A percentile compares a stretch with the other conserved stretches of the same genome.
Conservation (phyloP, 129 eudicot genomes). For the Smallanthus sonchifolius region DNA sequence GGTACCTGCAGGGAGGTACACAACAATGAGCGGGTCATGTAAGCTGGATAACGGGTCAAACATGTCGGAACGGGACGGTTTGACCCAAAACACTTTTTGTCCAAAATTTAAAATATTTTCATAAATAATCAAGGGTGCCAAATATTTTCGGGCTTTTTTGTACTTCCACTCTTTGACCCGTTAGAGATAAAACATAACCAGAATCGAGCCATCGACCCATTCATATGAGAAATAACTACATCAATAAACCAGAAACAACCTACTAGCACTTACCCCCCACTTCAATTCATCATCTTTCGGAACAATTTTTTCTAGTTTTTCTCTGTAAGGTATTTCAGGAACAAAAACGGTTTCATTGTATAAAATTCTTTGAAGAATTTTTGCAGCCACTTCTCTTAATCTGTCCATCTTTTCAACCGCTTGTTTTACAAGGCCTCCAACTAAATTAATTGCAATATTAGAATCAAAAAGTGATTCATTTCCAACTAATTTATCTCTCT, state of each 20-base stretch:
- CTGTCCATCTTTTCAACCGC: conserved; percentile 98
- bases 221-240: background rate
- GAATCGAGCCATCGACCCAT: background rate
- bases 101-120: background rate
- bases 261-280: conserved; percentile 70
- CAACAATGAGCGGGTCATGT: background rate
- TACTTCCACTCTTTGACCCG: background rate
- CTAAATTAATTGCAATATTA: conserved; percentile 57
- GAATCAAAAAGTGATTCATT: conserved; percentile 50
- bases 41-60: background rate
- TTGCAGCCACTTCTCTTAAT: conserved; percentile 81
- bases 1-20: conserved; percentile 62
- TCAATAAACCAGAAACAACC: background rate
- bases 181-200: background rate
- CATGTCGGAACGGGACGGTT: background rate
- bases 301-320: conserved; percentile 48
- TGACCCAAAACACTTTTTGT: background rate
- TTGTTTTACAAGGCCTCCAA: conserved; percentile 78
- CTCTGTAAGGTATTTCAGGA: conserved; percentile 67
- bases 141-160: background rate
- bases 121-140: background rate
- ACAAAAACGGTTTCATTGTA: conserved; percentile 48
- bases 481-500: conserved; percentile 33
- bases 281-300: conserved; percentile 51
- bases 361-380: conserved; percentile 74